A percentile compares a stretch with the other conserved stretches of the same genome.
Conservation (phyloP, 352 stramenopile genomes). For the Phytophthora pluvialis region DNA sequence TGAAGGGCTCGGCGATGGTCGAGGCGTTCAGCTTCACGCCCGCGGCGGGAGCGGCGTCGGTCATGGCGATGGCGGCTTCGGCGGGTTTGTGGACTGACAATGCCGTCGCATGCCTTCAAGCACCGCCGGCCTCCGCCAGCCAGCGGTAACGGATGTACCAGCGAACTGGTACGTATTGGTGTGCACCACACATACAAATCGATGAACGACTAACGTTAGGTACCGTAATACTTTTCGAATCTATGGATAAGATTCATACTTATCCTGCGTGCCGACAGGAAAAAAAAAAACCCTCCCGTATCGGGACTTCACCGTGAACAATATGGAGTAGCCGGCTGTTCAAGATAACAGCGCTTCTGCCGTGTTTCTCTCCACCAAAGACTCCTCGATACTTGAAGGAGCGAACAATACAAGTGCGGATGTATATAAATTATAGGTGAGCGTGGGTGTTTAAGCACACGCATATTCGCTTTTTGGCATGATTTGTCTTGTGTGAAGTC, state of each 20-base stretch:
- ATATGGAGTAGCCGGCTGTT: too few species aligned
- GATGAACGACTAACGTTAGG: neutral
- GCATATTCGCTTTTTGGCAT: too few species aligned
- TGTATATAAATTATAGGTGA: neutral
- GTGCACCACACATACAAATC: neutral
- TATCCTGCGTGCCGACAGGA: too few species aligned
- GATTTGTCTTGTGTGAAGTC: too few species aligned
- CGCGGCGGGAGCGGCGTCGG: slow-evolving; percentile 8
- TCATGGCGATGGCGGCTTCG: slow-evolving; percentile 14
- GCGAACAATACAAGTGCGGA: neutral
- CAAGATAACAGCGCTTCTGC: too few species aligned
- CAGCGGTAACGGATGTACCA: slow-evolving; percentile 19
- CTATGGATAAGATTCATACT: too few species aligned
- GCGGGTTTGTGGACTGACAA: slow-evolving; percentile 5
- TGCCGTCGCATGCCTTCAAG: slow-evolving; percentile 9
- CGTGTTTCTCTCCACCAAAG: too few species aligned
- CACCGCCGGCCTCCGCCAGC: slow-evolving; percentile 2
- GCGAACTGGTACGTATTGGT: slow-evolving; percentile 2
- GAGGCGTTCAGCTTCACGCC: slow-evolving; percentile 78
- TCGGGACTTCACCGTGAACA: too few species aligned
- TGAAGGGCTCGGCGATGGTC: slow-evolving; percentile 89
- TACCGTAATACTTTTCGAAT: too few species aligned
- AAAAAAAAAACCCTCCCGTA: too few species aligned
- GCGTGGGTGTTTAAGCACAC: too few species aligned
- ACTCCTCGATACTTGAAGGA: too few species aligned